A percentile compares a stretch with the other conserved stretches of the same genome.
These are phyloP conservation scores for Coemansia sp. DNA, from an alignment of 192 early-diverging fungal species.

Conservation along the genomic window DNA sequence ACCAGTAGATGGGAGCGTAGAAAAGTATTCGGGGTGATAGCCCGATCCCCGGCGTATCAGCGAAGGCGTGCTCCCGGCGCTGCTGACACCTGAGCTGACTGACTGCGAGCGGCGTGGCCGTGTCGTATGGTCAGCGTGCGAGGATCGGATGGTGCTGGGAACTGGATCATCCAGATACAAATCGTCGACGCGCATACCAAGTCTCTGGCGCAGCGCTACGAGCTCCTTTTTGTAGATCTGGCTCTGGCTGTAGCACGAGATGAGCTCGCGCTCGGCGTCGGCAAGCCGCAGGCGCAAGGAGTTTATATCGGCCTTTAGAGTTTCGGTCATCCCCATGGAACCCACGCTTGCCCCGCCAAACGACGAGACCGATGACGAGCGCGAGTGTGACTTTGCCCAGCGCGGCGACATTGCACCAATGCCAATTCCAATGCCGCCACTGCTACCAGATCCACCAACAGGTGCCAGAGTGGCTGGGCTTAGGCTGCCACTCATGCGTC, in stretches of 20 bases:
- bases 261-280: constrained; percentile 55
- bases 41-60: constrained; percentile 36
- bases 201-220: constrained; percentile 50
- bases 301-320: constrained; percentile 56
- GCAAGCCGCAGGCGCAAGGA: constrained; percentile 56
- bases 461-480: constrained; percentile 55
- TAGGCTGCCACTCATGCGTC: constrained; percentile 75
- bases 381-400: constrained; percentile 49
- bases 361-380: constrained; percentile 55
- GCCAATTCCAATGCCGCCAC: constrained; percentile 1
- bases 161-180: constrained; percentile 57
- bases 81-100: constrained; percentile 52
- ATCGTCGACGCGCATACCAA: constrained; percentile 58
- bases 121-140: constrained; percentile 16
- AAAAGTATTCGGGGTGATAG: constrained; percentile 50
- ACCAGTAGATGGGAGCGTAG: constrained; percentile 9
- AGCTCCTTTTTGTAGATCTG: constrained; percentile 61
- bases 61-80: constrained; percentile 40
- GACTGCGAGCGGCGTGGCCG: constrained; percentile 56
- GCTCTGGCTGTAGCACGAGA: constrained; percentile 57
- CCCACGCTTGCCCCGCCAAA: constrained; percentile 46
- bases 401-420: constrained; percentile 46
- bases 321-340: constrained; percentile 53
- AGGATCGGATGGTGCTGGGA: constrained; percentile 37
- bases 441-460: not conserved